Evolutionary conservation across 345 rosid genomes (phyloP).

Genomic region (Pistacia vera): DNA sequence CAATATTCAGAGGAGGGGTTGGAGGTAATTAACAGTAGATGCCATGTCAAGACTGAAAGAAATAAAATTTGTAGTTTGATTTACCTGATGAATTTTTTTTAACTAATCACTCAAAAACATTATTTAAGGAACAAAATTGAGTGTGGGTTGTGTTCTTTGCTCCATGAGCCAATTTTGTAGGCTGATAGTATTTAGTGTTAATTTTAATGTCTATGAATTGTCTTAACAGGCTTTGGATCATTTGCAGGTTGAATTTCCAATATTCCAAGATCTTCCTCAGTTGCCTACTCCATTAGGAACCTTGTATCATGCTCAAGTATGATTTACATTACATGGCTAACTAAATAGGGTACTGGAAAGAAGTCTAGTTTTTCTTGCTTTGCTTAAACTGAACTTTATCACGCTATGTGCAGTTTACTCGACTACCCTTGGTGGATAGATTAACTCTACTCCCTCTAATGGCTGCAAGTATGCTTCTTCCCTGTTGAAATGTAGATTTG

Average conservation of each 20-base stretch:
- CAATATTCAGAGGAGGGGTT: constrained; percentile 46
- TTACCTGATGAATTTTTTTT: background rate
- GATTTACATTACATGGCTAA: constrained; percentile 13
- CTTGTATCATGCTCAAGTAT: constrained; percentile 51
- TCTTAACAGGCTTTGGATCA: background rate
- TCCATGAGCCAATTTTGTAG: too few species aligned
- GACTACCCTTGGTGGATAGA: constrained; percentile 48
- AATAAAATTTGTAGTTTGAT: background rate
- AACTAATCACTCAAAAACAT: too few species aligned
- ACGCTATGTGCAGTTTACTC: constrained; percentile 42
- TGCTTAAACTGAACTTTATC: constrained; percentile 1
- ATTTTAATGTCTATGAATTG: background rate
- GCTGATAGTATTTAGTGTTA: too few species aligned
- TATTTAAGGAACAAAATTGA: too few species aligned
- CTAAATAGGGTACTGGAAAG: background rate
- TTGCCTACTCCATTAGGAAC: constrained; percentile 64
- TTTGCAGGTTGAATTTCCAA: constrained; percentile 66
- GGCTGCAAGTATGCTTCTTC: constrained; percentile 51
- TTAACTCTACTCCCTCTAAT: constrained; percentile 55
- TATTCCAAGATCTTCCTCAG: constrained; percentile 60
- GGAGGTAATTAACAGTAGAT: constrained; percentile 33
- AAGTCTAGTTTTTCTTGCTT: background rate
- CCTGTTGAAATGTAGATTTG: background rate
- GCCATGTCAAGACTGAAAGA: background rate
- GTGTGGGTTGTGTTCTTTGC: too few species aligned